These are phyloP conservation scores for Scheffersomyces illinoinensis DNA, from an alignment of 1,139 yeast genomes.

Conservation along the genomic window DNA sequence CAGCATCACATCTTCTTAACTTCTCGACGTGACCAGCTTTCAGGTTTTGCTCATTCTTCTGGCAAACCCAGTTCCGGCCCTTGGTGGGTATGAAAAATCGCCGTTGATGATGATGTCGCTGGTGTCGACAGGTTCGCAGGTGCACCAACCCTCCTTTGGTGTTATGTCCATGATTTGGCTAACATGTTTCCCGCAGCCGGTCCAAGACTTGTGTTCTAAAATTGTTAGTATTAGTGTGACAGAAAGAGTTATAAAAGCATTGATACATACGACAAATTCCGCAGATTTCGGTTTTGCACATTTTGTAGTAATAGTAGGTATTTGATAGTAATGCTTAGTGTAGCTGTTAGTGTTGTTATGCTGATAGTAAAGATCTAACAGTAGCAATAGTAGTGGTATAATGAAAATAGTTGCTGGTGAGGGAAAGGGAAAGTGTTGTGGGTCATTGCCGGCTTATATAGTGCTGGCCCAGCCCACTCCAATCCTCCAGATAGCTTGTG, in stretches of 20 bases:
- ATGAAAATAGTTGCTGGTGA: neutral
- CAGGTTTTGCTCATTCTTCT: constrained; percentile 12
- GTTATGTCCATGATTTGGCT: constrained; percentile 35
- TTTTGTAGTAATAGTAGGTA: constrained; percentile 9
- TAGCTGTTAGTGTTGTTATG: no score
- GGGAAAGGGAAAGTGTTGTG: neutral
- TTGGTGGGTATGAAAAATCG: constrained; percentile 36
- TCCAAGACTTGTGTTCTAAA: constrained; percentile 39
- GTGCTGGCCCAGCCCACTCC: neutral
- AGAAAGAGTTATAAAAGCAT: constrained; percentile 12
- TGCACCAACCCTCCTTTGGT: constrained; percentile 40
- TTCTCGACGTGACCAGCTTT: no score
- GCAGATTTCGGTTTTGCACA: constrained; percentile 40
- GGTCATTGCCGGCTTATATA: neutral
- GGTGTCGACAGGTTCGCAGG: constrained; percentile 31
- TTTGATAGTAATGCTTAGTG: no score
- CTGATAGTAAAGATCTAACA: no score
- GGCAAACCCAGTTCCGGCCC: constrained; percentile 45
- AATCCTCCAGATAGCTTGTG: neutral
- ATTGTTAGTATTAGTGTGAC: constrained; percentile 15
- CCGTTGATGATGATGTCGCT: constrained; percentile 13
- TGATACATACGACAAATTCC: constrained; percentile 33
- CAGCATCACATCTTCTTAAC: neutral
- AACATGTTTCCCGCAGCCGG: constrained; percentile 42
- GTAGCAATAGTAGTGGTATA: neutral